Evolutionary conservation across 2,329 filamentous ascomycete species (phyloP).

Genomic region (Grosmannia serpens): DNA sequence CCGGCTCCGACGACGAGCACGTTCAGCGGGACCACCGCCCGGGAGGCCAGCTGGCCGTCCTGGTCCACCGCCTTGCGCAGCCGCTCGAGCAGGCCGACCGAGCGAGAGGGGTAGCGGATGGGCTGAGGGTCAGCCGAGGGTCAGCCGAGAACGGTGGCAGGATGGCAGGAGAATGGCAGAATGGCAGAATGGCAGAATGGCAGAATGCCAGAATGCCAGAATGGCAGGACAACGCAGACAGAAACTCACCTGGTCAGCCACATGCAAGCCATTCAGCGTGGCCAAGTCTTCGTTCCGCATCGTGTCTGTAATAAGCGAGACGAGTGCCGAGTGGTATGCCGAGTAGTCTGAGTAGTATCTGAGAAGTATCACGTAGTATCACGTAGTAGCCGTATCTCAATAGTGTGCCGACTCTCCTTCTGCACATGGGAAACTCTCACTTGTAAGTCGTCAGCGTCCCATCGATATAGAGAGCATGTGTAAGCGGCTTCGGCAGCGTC

Average conservation of each 20-base stretch:
- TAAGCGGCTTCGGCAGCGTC: not conserved
- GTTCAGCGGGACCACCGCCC: slow-evolving; percentile 1
- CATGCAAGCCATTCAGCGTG: not conserved
- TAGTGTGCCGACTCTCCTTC: too few relatives aligned
- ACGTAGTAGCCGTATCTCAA: too few relatives aligned
- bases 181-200: not conserved
- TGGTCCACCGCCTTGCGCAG: not conserved
- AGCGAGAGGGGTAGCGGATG: not conserved
- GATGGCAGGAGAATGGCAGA: not conserved
- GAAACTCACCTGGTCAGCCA: not conserved
- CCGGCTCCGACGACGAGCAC: slow-evolving; percentile 13
- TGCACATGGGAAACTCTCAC: too few relatives aligned
- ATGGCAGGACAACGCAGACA: too few relatives aligned
- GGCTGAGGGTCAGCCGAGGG: not conserved
- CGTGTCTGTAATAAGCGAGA: too few relatives aligned
- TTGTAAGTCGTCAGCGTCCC: not conserved
- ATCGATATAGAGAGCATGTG: not conserved
- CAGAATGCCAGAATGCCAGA: not conserved
- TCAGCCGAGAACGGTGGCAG: not conserved
- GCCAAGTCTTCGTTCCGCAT: not conserved
- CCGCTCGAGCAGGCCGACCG: not conserved
- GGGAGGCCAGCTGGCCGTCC: not conserved
- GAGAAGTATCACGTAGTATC: too few relatives aligned
- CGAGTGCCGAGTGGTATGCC: too few relatives aligned
- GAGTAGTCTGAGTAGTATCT: too few relatives aligned